Conservation (phyloP, 2,329 filamentous ascomycete species). For the Arthroderma uncinatum region DNA sequence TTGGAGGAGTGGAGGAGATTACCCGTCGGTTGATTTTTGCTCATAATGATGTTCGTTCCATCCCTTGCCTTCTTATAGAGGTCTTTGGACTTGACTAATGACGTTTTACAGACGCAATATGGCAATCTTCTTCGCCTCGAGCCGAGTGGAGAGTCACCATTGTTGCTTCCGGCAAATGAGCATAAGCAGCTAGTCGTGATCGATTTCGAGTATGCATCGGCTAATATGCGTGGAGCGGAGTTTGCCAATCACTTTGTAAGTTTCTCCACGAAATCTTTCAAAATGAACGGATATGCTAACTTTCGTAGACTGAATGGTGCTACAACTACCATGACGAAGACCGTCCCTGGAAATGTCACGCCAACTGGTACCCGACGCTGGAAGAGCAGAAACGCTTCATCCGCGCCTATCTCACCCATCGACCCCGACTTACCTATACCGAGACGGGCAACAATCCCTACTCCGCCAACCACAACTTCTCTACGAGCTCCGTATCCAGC, state of each 20-base stretch:
- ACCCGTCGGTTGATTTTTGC: slow-evolving; percentile 75
- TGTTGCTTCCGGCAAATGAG: slow-evolving; percentile 78
- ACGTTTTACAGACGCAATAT: slow-evolving; percentile 67
- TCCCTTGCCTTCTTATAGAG: neutral
- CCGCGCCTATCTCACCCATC: slow-evolving; percentile 74
- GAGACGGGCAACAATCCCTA: slow-evolving; percentile 3
- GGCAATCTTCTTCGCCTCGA: slow-evolving; percentile 84
- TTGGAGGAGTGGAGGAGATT: slow-evolving; percentile 55
- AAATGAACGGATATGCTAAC: neutral
- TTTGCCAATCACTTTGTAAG: slow-evolving; percentile 92
- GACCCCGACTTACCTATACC: slow-evolving; percentile 40
- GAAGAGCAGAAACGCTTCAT: slow-evolving; percentile 81
- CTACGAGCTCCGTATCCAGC: slow-evolving; percentile 34
- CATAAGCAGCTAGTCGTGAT: slow-evolving; percentile 96
- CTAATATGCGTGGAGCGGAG: slow-evolving; percentile 75
- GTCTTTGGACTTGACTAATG: slow-evolving; percentile 12
- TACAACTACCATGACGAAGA: slow-evolving; percentile 85
- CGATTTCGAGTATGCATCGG: slow-evolving; percentile 93
- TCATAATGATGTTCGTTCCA: slow-evolving; percentile 75
- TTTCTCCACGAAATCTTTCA: neutral
- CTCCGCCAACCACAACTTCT: slow-evolving; percentile 38
- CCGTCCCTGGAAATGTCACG: slow-evolving; percentile 56
- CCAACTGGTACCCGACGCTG: slow-evolving; percentile 58
- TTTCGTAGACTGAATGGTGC: slow-evolving; percentile 67
- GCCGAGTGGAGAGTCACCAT: slow-evolving; percentile 60